Evolutionary conservation across 345 rosid species (phyloP), one percentile per base, ranked within the genome.

Genomic region (Eucalyptus cladocalyx): DNA sequence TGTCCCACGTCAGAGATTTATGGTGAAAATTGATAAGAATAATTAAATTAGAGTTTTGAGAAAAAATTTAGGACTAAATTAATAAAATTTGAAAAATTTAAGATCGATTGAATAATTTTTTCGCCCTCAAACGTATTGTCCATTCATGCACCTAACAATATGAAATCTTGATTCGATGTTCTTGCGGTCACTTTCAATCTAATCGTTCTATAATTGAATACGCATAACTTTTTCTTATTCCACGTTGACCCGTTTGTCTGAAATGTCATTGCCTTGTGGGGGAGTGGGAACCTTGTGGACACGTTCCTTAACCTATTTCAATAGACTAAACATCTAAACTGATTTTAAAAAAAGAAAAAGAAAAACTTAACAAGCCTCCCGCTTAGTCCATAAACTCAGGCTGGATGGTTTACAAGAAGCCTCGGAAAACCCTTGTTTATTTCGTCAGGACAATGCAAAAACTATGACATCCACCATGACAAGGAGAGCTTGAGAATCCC

Each of bases 91-190:
- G 0, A 9, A 18, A 34, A 18, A 7, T 3, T 62, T 62, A 6
- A 30, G 11, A 32, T 1, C 0, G 42, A 19, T 21, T 0, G 3
- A 7, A 1, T 19, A 37, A 37, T 6, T 76, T 21, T 37, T 76
- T 2, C 2, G 1, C 1, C 15, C 5, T 18, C 23, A 3, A 18
- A 19, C 19, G 45, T 18, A 21, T 19, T 18, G 24, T 69, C 81
- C 14, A 18, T 11, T 37, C 81, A 19, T 21, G 28, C 45, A 72
- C 15, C 81, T 10, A 72, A 72, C 15, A 2, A 19, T 6, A 69
- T 72, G 32, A 19, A 5, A 3, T 19, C 81, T 3, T 21, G 26
- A 37, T 37, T 19, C 28, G 45, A 72, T 72, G 4, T 72, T 72
- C 45, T 37, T 19, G 24, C 8, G 5, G 83, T 40, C 47, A 37